phyloP scores from a whole-genome alignment of 78 protist species.

The Dictyostelium capitatum region DNA sequence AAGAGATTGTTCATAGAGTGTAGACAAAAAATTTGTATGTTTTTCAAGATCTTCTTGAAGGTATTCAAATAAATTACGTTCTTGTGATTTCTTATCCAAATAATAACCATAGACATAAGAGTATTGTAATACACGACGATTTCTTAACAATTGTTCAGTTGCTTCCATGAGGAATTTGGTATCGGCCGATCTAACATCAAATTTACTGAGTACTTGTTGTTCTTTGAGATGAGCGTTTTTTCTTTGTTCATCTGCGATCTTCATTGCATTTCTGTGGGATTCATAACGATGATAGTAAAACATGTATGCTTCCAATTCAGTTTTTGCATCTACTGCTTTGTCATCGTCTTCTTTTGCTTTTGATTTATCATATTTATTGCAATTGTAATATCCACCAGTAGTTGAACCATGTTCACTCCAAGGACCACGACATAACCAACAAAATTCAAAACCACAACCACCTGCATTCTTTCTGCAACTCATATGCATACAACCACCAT shows the following conservation, averaged over 20 bases:
- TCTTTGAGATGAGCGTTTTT: slow-evolving; percentile 73
- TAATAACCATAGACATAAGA: slow-evolving; percentile 88
- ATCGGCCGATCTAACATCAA: slow-evolving; percentile 81
- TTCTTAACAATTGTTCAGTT: slow-evolving; percentile 70
- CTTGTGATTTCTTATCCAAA: slow-evolving; percentile 81
- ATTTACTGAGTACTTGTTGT: slow-evolving; percentile 58
- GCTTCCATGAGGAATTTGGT: slow-evolving; percentile 88
- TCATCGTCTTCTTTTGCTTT: slow-evolving; percentile 88
- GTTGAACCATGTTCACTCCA: slow-evolving; percentile 90
- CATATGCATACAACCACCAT: slow-evolving; percentile 93
- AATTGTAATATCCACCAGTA: slow-evolving; percentile 90
- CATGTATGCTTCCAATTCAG: slow-evolving; percentile 86
- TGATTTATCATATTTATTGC: slow-evolving; percentile 87
- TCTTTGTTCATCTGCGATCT: slow-evolving; percentile 86
- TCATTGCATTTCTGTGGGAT: slow-evolving; percentile 83
- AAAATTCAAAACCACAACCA: slow-evolving; percentile 86
- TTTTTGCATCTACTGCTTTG: slow-evolving; percentile 82
- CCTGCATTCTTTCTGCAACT: slow-evolving; percentile 84
- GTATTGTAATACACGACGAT: slow-evolving; percentile 84
- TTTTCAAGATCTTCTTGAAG: slow-evolving; percentile 90
- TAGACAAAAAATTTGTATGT: slow-evolving; percentile 78
- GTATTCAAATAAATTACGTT: slow-evolving; percentile 83
- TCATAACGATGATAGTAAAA: slow-evolving; percentile 87
- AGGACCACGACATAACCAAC: slow-evolving; percentile 92
- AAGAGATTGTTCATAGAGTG: slow-evolving; percentile 57